These are phyloP conservation scores for Amanita subjunquillea DNA, from an alignment of 768 basidiomycete species.

Conservation along the genomic window DNA sequence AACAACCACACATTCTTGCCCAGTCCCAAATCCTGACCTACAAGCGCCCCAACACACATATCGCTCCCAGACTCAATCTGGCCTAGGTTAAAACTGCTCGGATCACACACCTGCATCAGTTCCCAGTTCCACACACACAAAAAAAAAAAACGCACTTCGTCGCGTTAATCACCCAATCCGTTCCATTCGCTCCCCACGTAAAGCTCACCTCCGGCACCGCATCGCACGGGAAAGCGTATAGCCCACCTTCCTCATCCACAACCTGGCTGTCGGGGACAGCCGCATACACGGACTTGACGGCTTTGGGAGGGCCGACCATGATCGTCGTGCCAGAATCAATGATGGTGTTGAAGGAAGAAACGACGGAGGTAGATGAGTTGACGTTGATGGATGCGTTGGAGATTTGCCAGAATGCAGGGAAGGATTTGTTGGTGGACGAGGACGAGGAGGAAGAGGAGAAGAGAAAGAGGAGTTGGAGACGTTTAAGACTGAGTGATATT, in stretches of 20 bases:
- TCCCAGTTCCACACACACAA: not conserved
- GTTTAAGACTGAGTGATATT: conserved; percentile 15
- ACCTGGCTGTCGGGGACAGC: conserved; percentile 21
- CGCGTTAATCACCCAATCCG: not conserved
- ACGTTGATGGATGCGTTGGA: conserved; percentile 19
- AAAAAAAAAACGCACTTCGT: not conserved
- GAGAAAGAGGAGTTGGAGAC: not conserved
- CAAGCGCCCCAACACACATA: conserved; percentile 1
- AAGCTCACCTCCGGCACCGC: not conserved
- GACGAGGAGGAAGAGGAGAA: not conserved
- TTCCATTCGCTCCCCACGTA: not conserved
- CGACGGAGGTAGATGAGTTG: conserved; percentile 10
- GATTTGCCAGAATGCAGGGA: conserved; percentile 21
- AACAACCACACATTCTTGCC: not conserved
- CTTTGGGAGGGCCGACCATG: conserved; percentile 21
- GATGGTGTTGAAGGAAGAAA: conserved; percentile 13
- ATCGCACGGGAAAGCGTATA: not conserved
- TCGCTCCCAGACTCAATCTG: not conserved
- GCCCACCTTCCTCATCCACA: conserved; percentile 14
- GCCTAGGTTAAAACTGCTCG: not conserved
- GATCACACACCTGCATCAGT: not conserved
- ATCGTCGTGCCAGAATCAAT: conserved; percentile 36
- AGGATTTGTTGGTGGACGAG: not conserved
- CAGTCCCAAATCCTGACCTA: not conserved
- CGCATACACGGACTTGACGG: conserved; percentile 18